phyloP scores from a whole-genome alignment of 164 flowering plant species.

The Liriodendron chinense region DNA sequence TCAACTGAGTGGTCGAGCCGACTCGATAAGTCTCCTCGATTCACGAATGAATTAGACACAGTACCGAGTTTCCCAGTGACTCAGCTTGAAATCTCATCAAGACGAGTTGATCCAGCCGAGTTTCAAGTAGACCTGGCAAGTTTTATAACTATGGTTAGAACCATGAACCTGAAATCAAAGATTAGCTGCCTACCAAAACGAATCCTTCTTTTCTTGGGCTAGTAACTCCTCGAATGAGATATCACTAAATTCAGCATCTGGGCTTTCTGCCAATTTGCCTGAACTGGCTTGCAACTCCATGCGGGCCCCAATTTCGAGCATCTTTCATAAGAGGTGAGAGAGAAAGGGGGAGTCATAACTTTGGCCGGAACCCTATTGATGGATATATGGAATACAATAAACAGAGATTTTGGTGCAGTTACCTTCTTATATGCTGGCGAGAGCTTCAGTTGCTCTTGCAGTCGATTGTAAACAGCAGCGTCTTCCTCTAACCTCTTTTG shows the following conservation, averaged over 20 bases:
- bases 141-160: neutral
- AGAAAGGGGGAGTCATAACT: neutral
- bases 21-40: too few relatives aligned
- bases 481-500: constrained; percentile 86
- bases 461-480: constrained; percentile 73
- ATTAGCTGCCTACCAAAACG: constrained; percentile 55
- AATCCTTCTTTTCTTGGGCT: constrained; percentile 83
- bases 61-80: too few relatives aligned
- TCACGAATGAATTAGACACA: too few relatives aligned
- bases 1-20: too few relatives aligned
- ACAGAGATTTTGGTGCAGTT: constrained; percentile 3
- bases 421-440: constrained; percentile 93
- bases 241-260: constrained; percentile 45
- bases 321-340: constrained; percentile 31
- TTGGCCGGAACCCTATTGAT: neutral
- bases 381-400: neutral
- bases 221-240: constrained; percentile 82
- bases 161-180: neutral
- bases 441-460: constrained; percentile 80
- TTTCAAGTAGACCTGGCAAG: neutral
- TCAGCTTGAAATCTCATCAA: too few relatives aligned
- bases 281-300: constrained; percentile 61
- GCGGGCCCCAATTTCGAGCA: constrained; percentile 60
- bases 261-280: constrained; percentile 27
- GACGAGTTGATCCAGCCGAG: neutral